Conservation (phyloP, 164 flowering plant genomes). For the Pachysandra terminalis region DNA sequence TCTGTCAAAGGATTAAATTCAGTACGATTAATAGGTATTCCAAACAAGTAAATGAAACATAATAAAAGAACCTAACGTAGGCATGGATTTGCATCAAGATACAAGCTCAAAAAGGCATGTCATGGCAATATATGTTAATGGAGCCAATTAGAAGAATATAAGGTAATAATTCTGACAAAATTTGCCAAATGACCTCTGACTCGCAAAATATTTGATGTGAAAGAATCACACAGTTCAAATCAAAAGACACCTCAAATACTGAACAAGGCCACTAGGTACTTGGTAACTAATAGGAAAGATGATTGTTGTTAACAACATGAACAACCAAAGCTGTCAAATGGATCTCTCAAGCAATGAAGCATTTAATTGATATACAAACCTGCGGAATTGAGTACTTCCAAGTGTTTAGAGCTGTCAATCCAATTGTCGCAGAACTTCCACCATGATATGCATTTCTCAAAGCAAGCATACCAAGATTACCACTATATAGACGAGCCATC, state of each 20-base stretch:
- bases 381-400: slow-evolving; percentile 97
- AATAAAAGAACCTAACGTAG: background rate
- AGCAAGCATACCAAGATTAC: slow-evolving; percentile 86
- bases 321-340: background rate
- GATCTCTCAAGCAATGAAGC: background rate
- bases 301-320: background rate
- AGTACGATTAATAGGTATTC: background rate
- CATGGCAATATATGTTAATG: background rate
- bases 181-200: background rate
- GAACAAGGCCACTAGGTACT: background rate
- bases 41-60: background rate
- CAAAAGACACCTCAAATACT: background rate
- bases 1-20: background rate
- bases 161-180: background rate
- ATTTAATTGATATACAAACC: slow-evolving; percentile 39
- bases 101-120: background rate
- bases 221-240: background rate
- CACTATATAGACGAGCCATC: slow-evolving; percentile 90
- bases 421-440: slow-evolving; percentile 82
- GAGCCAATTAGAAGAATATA: background rate
- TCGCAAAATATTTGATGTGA: background rate
- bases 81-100: background rate
- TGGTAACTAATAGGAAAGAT: background rate
- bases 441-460: slow-evolving; percentile 99
- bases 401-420: slow-evolving; percentile 84